Evolutionary conservation across 2,329 filamentous ascomycete genomes (phyloP).

Genomic region (Fusarium odoratissimum): DNA sequence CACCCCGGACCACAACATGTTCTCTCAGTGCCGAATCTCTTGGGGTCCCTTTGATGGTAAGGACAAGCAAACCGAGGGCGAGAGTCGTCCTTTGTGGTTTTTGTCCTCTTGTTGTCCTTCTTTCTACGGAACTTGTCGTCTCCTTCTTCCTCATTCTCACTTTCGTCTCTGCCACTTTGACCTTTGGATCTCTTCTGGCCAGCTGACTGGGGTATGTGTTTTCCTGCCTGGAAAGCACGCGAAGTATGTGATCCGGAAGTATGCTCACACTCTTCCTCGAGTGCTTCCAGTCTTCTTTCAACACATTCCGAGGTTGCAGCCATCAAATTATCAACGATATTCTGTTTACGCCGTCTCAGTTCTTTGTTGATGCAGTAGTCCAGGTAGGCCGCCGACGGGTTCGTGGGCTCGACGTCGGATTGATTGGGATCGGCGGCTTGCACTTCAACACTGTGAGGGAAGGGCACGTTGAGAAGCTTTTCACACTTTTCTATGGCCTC

Average conservation of each 20-base stretch:
- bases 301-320: constrained; percentile 25
- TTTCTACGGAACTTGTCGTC: constrained; percentile 48
- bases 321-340: constrained; percentile 28
- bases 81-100: constrained; percentile 48
- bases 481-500: constrained; percentile 20
- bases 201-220: constrained; percentile 10
- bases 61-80: constrained; percentile 51
- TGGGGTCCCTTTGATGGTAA: constrained; percentile 51
- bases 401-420: constrained; percentile 42
- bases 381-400: constrained; percentile 43
- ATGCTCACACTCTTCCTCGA: constrained; percentile 34
- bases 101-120: constrained; percentile 51
- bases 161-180: constrained; percentile 40
- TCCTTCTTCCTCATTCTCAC: constrained; percentile 46
- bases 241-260: constrained; percentile 26
- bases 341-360: constrained; percentile 21
- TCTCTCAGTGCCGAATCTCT: constrained; percentile 34
- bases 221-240: constrained; percentile 20
- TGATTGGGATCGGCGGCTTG: constrained; percentile 40
- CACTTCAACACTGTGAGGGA: constrained; percentile 20
- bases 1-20: constrained; percentile 45
- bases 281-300: constrained; percentile 38
- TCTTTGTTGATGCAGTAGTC: constrained; percentile 25
- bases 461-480: constrained; percentile 36
- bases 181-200: constrained; percentile 37